phyloP scores from a whole-genome alignment of 768 basidiomycete genomes.

The Boletus edulis region DNA sequence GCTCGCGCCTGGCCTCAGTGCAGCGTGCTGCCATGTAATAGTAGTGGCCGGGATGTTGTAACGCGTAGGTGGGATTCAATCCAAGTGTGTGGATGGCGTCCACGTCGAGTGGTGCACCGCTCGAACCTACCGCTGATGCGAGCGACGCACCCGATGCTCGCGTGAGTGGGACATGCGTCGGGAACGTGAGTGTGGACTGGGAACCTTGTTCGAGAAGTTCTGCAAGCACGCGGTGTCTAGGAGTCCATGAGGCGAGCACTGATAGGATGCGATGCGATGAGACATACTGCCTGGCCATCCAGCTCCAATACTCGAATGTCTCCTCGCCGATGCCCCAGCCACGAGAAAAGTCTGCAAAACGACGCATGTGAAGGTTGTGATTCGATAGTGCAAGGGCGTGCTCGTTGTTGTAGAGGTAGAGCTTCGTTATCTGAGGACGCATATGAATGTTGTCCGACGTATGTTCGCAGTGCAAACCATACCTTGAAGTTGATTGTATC shows the following conservation, averaged over 20 bases:
- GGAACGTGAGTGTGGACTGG: slow-evolving; percentile 58
- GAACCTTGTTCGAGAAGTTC: slow-evolving; percentile 87
- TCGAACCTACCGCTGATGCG: slow-evolving; percentile 6
- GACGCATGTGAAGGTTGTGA: slow-evolving; percentile 80
- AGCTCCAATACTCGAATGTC: slow-evolving; percentile 97
- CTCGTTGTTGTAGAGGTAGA: slow-evolving; percentile 91
- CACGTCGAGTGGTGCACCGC: slow-evolving; percentile 39
- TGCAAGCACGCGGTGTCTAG: slow-evolving; percentile 83
- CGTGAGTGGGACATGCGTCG: slow-evolving; percentile 49
- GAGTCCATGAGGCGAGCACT: neutral
- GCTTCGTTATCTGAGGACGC: slow-evolving; percentile 68
- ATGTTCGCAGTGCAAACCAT: slow-evolving; percentile 1
- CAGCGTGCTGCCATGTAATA: slow-evolving; percentile 90
- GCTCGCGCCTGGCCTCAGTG: slow-evolving; percentile 69
- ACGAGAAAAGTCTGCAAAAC: slow-evolving; percentile 81
- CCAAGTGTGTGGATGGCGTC: slow-evolving; percentile 64
- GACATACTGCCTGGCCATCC: slow-evolving; percentile 87
- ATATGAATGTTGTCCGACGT: neutral
- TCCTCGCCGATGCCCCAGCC: slow-evolving; percentile 97
- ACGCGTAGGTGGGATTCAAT: slow-evolving; percentile 73
- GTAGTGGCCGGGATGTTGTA: slow-evolving; percentile 85
- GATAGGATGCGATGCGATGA: neutral
- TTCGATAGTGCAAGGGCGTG: slow-evolving; percentile 76
- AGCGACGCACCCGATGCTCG: slow-evolving; percentile 24
- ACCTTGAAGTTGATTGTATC: slow-evolving; percentile 94